Base-by-base conservation (phyloP, 2,329 filamentous ascomycete species). In the Beauveria pseudobassiana region DNA sequence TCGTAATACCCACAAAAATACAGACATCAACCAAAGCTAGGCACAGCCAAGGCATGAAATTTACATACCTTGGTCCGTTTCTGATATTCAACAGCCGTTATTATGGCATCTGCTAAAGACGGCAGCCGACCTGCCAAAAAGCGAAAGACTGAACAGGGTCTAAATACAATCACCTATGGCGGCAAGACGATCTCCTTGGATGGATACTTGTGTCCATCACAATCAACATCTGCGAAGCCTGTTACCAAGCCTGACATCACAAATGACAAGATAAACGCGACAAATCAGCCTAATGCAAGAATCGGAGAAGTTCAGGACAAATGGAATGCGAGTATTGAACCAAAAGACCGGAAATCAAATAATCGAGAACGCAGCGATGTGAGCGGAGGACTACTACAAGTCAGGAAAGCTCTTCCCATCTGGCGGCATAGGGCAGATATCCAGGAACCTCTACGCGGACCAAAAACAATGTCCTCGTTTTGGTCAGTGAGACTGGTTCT, bases 401-500 rank as follows among this genome's bases (percentile, higher is more conserved):
- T 78, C 7, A 84, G 91, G 24, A 84, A 88, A 70, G 79, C 84
- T 16, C 81, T 97, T 3, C 93, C 93, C 0, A 93, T 97, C 66
- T 96, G 90, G 85, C 76, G 82, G 4, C 84, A 92, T 65, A 85
- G 85, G 53, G 78, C 87, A 40, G 82, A 87, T 28, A 96, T 97
- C 55, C 85, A 86, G 42, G 70, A 79, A 18, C 79, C 83, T 2
- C 76, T 96, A 7, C 78, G 78, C 14, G 68, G 71, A 5, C 56
- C 66, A 18, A 76, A 40, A 86, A 85, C 64, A 85, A 96, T 69
- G 85, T 96, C 1, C 82, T 99, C 57, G 81, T 99, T 0, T 78
- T 99, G 16, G 88, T 95, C 2, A 93, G 93, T 77, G 93, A 98
- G 74, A 99, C 95, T 0, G 95, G 95, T 72, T 96, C 91, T 16